These are phyloP conservation scores for Calonectria pteridis DNA, from an alignment of 2,329 filamentous ascomycete genomes.

Conservation along the genomic window DNA sequence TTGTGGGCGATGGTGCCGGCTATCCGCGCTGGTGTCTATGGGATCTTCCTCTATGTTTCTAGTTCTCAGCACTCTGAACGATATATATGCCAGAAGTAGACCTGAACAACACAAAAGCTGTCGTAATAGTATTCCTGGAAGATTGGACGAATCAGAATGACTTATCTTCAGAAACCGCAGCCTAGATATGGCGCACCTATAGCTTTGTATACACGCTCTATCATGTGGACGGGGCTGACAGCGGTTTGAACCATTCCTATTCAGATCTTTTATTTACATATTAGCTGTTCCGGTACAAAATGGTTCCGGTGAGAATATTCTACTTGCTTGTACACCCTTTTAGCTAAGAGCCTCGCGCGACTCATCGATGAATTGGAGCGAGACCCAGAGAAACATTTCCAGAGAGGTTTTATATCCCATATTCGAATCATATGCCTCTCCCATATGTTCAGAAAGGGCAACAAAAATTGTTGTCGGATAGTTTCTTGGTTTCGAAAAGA, in stretches of 20 bases:
- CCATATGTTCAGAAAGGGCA: not conserved
- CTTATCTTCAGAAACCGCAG: too few relatives aligned
- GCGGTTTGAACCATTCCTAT: too few relatives aligned
- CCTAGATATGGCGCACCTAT: too few relatives aligned
- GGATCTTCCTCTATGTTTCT: slow-evolving; percentile 51
- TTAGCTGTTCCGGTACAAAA: too few relatives aligned
- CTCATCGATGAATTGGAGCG: not conserved
- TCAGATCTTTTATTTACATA: too few relatives aligned
- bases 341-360: not conserved
- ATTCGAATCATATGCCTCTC: not conserved
- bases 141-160: slow-evolving; percentile 60
- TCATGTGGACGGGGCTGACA: too few relatives aligned
- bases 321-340: not conserved
- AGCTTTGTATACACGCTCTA: too few relatives aligned
- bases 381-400: not conserved
- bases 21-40: slow-evolving; percentile 25
- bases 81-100: slow-evolving; percentile 46
- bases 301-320: too few relatives aligned
- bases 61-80: slow-evolving; percentile 54
- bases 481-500: not conserved
- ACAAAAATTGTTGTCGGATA: not conserved
- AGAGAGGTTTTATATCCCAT: not conserved
- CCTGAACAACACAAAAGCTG: slow-evolving; percentile 37
- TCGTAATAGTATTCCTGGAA: slow-evolving; percentile 51
- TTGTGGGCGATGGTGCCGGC: not conserved